Evolutionary conservation across 2,329 filamentous ascomycete genomes (phyloP).

Genomic region (Graphiopsis chlorocephala): DNA sequence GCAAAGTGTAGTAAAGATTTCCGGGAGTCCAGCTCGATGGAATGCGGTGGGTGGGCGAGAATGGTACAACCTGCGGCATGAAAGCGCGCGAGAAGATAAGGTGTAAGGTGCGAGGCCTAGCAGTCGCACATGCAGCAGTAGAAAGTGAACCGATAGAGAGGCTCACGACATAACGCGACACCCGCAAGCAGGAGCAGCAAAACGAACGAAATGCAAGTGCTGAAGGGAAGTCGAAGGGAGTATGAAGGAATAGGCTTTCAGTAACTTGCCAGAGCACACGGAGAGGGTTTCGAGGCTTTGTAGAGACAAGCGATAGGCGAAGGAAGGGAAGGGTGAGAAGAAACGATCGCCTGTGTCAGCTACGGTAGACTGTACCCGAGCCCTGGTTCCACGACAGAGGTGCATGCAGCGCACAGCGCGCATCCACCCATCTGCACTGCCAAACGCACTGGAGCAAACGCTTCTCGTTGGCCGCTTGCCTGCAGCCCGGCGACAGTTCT

Average conservation of each 20-base stretch:
- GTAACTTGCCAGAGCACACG: background rate
- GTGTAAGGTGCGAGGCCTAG: background rate
- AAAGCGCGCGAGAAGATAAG: background rate
- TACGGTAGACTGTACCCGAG: background rate
- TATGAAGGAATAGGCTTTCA: background rate
- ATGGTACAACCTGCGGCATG: conserved; percentile 9
- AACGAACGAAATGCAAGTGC: background rate
- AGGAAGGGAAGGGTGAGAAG: conserved; percentile 2
- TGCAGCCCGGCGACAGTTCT: background rate
- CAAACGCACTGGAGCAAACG: background rate
- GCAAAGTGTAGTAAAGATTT: background rate
- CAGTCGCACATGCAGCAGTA: background rate
- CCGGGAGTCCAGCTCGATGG: conserved; percentile 13
- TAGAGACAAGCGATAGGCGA: background rate
- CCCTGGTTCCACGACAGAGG: conserved; percentile 5
- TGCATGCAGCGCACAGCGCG: background rate
- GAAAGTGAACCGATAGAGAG: background rate
- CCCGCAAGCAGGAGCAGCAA: conserved; percentile 1
- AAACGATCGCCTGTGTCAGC: conserved; percentile 11
- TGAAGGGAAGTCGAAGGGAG: background rate
- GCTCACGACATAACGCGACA: conserved; percentile 11
- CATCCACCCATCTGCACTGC: background rate
- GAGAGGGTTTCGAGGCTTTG: too few relatives aligned
- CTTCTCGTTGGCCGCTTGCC: background rate
- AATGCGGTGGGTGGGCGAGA: background rate